Conservation (phyloP, 2,329 filamentous ascomycete genomes). For the Sporothrix phasma region DNA sequence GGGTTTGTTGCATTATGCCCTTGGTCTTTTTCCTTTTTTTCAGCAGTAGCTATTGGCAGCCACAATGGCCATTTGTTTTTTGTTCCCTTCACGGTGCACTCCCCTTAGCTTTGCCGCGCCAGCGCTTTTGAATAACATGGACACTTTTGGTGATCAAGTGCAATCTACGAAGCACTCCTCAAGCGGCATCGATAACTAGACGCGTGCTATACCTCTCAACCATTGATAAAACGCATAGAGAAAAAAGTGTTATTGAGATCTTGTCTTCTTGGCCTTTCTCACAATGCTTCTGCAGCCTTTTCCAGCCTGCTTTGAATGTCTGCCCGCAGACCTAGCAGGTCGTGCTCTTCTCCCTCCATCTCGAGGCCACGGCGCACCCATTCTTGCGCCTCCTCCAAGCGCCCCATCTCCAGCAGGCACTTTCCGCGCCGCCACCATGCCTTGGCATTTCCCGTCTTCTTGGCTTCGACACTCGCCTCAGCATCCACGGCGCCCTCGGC, state of each 20-base stretch:
- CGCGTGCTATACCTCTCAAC: no score
- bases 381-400: constrained; percentile 68
- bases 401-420: constrained; percentile 83
- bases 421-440: constrained; percentile 84
- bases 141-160: no score
- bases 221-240: no score
- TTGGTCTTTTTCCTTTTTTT: not conserved
- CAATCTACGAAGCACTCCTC: no score
- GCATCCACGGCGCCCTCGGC: constrained; percentile 80
- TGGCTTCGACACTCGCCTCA: constrained; percentile 77
- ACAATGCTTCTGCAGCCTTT: constrained; percentile 10
- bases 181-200: no score
- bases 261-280: not conserved
- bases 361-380: constrained; percentile 73
- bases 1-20: not conserved
- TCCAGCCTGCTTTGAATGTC: constrained; percentile 43
- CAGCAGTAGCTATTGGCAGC: not conserved
- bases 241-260: no score
- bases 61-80: not conserved
- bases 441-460: constrained; percentile 80
- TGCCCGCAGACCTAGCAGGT: constrained; percentile 53
- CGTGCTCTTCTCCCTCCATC: constrained; percentile 63
- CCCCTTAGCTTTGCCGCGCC: no score
- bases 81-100: not conserved
- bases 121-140: no score